phyloP scores from a whole-genome alignment of 225 moss, liverwort and hornwort species.

The Lunularia cruciata region DNA sequence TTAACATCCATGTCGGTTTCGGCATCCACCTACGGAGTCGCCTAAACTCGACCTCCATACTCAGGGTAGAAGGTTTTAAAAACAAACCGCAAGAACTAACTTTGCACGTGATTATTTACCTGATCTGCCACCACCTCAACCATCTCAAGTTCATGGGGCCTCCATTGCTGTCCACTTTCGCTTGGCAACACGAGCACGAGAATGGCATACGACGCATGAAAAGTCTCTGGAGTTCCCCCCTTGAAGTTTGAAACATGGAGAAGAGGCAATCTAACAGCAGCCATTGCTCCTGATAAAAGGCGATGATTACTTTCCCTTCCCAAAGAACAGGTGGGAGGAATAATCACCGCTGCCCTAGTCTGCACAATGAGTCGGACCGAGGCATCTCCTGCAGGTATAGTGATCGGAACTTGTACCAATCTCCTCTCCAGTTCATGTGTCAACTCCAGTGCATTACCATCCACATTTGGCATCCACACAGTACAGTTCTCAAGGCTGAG shows the following conservation, averaged over 20 bases:
- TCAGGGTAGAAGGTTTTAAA: no score
- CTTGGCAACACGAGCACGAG: constrained; percentile 81
- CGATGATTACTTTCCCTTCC: constrained; percentile 82
- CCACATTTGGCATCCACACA: constrained; percentile 81
- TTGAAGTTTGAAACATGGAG: constrained; percentile 89
- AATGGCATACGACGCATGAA: constrained; percentile 83
- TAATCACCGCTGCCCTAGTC: constrained; percentile 58
- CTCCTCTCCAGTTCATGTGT: constrained; percentile 83
- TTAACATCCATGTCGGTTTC: no score
- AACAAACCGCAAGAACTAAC: no score
- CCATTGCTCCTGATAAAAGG: constrained; percentile 71
- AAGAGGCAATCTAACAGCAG: constrained; percentile 79
- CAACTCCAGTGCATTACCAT: constrained; percentile 73
- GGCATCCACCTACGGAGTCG: no score
- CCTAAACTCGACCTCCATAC: no score
- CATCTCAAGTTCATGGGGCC: constrained; percentile 79
- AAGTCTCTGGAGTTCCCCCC: constrained; percentile 81
- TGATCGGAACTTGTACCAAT: constrained; percentile 66
- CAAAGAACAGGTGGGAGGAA: constrained; percentile 68
- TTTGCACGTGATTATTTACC: no score
- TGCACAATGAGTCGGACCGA: constrained; percentile 69
- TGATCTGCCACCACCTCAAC: constrained; percentile 95
- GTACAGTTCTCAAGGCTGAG: constrained; percentile 79
- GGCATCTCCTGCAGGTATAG: constrained; percentile 60
- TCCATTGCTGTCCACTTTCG: constrained; percentile 75